phyloP scores from a whole-genome alignment of 257 asterid genomes.

The Plantago ovata region DNA sequence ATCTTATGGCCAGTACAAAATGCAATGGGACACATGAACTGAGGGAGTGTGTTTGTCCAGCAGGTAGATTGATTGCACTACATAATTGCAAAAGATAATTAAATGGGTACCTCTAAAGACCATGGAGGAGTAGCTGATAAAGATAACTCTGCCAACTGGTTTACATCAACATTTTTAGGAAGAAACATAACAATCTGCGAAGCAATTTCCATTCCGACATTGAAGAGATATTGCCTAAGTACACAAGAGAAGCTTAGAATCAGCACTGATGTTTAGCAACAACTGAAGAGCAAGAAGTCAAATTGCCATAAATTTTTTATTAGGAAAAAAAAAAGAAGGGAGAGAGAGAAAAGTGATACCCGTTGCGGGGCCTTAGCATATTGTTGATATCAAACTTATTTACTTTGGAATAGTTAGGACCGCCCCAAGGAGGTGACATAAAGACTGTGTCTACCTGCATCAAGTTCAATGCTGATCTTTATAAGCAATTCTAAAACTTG shows the following conservation, averaged over 20 bases:
- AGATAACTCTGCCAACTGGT: conserved; percentile 72
- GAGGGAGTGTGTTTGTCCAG: too few species aligned
- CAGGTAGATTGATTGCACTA: not conserved
- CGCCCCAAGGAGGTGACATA: conserved; percentile 99
- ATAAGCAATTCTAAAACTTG: not conserved
- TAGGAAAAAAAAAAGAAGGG: too few species aligned
- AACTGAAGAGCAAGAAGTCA: not conserved
- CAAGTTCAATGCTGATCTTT: not conserved
- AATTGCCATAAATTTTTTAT: conserved; percentile 13
- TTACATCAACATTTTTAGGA: conserved; percentile 73
- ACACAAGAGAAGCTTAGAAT: conserved; percentile 17
- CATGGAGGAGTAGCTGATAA: conserved; percentile 72
- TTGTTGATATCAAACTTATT: conserved; percentile 58
- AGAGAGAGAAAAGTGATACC: conserved; percentile 55
- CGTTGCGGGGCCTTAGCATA: conserved; percentile 88
- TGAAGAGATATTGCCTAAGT: conserved; percentile 52
- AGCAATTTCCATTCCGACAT: conserved; percentile 55
- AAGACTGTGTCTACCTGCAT: conserved; percentile 76
- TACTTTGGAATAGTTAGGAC: conserved; percentile 79
- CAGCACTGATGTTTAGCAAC: conserved; percentile 10
- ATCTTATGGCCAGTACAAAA: too few species aligned
- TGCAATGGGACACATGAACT: too few species aligned
- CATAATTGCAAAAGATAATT: not conserved
- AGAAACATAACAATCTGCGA: conserved; percentile 82
- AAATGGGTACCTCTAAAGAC: conserved; percentile 68